A percentile compares a stretch with the other conserved stretches of the same genome.
phyloP scores from a whole-genome alignment of 139 green algal species.

The Coccomyxa sp. region DNA sequence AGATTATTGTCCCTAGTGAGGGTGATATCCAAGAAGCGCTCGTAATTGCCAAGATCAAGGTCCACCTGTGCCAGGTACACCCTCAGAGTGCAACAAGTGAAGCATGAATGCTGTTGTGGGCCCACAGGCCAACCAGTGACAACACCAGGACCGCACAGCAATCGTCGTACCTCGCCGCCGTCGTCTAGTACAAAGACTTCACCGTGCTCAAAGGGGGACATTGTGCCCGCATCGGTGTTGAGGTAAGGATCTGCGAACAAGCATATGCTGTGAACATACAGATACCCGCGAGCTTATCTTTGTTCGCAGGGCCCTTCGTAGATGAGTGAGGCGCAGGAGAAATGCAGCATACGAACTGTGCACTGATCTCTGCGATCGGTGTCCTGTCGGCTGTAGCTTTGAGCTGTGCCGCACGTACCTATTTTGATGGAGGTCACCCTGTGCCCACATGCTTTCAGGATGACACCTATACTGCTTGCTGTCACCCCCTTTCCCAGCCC shows the following conservation, averaged over 20 bases:
- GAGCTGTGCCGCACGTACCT: slow-evolving; percentile 39
- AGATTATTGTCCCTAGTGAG: slow-evolving; percentile 96
- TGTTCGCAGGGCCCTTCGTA: not conserved
- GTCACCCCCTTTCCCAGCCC: slow-evolving; percentile 97
- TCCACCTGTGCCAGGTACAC: slow-evolving; percentile 61
- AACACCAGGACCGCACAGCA: too few relatives aligned
- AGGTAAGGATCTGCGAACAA: slow-evolving; percentile 90
- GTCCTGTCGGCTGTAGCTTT: not conserved
- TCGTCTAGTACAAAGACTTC: slow-evolving; percentile 99
- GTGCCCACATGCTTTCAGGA: slow-evolving; percentile 91
- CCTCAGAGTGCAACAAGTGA: not conserved
- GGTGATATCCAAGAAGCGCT: slow-evolving; percentile 97
- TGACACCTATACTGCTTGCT: slow-evolving; percentile 89
- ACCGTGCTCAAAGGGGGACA: slow-evolving; percentile 99
- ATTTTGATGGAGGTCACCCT: slow-evolving; percentile 97
- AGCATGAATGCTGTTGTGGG: not conserved
- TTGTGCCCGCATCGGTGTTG: slow-evolving; percentile 99
- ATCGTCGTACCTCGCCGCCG: slow-evolving; percentile 79
- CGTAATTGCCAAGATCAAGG: slow-evolving; percentile 98
- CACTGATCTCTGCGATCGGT: not conserved
- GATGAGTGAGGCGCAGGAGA: not conserved
- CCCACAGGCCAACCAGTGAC: too few relatives aligned
- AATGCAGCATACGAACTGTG: not conserved
- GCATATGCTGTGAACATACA: not conserved
- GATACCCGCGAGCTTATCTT: not conserved